phyloP scores from a whole-genome alignment of 129 eudicot genomes.

The carrot (Daucus carota) region DNA sequence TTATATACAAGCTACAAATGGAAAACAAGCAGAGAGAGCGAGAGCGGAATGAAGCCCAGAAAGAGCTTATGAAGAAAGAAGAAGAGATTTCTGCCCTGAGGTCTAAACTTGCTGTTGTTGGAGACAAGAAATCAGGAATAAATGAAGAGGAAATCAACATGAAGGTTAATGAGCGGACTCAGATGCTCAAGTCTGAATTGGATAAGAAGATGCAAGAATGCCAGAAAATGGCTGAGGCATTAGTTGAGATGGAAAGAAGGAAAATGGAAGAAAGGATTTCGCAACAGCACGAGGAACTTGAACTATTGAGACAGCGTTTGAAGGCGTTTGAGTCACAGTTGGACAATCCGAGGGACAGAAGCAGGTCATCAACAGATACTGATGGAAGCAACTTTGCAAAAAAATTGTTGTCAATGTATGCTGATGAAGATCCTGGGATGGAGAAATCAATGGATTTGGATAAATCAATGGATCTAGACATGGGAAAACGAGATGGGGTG shows the following conservation, averaged over 20 bases:
- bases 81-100: conserved; percentile 64
- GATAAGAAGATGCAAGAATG: conserved; percentile 77
- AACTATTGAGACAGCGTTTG: conserved; percentile 55
- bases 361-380: conserved; percentile 17
- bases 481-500: conserved; percentile 30
- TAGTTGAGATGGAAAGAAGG: conserved; percentile 67
- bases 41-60: conserved; percentile 66
- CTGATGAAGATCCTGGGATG: conserved; percentile 83
- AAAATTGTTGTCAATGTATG: conserved; percentile 48
- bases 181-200: conserved; percentile 48
- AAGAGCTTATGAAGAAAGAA: conserved; percentile 64
- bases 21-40: conserved; percentile 76
- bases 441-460: conserved; percentile 96
- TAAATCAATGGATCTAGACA: conserved; percentile 65
- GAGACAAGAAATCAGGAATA: conserved; percentile 24
- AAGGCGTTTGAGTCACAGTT: conserved; percentile 72
- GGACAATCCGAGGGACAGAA: conserved; percentile 34
- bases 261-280: conserved; percentile 67
- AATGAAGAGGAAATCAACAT: conserved; percentile 65
- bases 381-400: conserved; percentile 59
- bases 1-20: conserved; percentile 67
- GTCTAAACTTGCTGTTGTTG: conserved; percentile 49
- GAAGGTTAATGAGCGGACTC: conserved; percentile 54
- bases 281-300: conserved; percentile 71
- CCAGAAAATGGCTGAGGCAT: conserved; percentile 63